These are phyloP conservation scores for Aspergillus ruber DNA, from an alignment of 2,329 filamentous ascomycete genomes.

Conservation along the genomic window DNA sequence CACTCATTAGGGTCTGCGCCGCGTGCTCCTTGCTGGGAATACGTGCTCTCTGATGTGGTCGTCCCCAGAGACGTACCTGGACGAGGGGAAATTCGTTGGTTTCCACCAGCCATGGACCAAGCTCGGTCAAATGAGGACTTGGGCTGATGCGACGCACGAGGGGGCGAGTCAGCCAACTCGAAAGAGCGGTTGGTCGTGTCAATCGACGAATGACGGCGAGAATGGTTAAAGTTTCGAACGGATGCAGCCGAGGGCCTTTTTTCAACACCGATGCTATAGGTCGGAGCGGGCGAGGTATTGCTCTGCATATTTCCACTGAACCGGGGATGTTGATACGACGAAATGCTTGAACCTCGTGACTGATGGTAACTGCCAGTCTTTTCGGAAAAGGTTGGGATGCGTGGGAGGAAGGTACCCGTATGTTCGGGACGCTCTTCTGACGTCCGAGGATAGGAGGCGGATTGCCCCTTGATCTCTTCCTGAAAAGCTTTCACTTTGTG, in stretches of 20 bases:
- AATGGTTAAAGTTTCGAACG: slow-evolving; percentile 74
- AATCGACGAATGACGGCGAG: slow-evolving; percentile 79
- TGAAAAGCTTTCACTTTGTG: slow-evolving; percentile 91
- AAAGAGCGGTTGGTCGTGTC: slow-evolving; percentile 53
- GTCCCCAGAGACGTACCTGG: slow-evolving; percentile 29
- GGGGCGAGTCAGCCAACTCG: slow-evolving; percentile 19
- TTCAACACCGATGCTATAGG: slow-evolving; percentile 36
- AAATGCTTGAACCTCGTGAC: slow-evolving; percentile 18
- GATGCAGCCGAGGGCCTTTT: slow-evolving; percentile 70
- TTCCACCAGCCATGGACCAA: slow-evolving; percentile 48
- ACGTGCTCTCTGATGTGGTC: slow-evolving; percentile 11
- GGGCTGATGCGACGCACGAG: slow-evolving; percentile 44
- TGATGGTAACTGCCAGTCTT: slow-evolving; percentile 21
- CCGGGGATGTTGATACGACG: slow-evolving; percentile 22
- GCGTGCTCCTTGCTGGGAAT: slow-evolving; percentile 13
- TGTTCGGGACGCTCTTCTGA: slow-evolving; percentile 41
- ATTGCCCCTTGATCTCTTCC: slow-evolving; percentile 65
- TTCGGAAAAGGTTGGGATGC: slow-evolving; percentile 38
- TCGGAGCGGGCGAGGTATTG: slow-evolving; percentile 37
- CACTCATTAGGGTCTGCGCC: slow-evolving; percentile 20
- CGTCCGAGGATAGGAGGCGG: slow-evolving; percentile 34
- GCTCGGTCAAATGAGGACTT: slow-evolving; percentile 53
- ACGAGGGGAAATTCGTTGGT: slow-evolving; percentile 26
- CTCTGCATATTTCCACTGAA: slow-evolving; percentile 22
- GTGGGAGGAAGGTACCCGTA: slow-evolving; percentile 34